Base-by-base conservation (phyloP, 1,139 yeast genomes). In the Pichia terricola region DNA sequence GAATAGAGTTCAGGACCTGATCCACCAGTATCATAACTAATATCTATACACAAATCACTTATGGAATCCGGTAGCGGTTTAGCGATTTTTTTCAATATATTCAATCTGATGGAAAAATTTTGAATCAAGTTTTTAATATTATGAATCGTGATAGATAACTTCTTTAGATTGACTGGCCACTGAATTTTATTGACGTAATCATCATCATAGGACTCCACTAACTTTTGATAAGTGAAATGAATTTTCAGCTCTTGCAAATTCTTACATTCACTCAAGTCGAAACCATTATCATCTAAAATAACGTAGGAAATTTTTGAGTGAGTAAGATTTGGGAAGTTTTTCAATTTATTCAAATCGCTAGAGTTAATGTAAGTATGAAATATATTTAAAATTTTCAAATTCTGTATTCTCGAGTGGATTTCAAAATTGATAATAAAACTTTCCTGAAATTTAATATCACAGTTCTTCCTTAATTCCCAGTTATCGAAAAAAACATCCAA, bases 1-100 rank as follows among this genome's bases (percentile, higher is more conserved):
- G 55, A 48, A 41, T 56, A 52, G 16, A 53, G 40, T 38, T 56
- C 59, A 30, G 59, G 58, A 11, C 58, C 59, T 2, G 59, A 53
- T 9, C 59, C 59, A 10, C 60, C 61, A 16, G 61, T 56, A 44
- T 57, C 61, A 44, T 54, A 57, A 46, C 57, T 53, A 26, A 57
- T 56, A 52, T 57, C 61, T 41, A 57, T 49, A 39, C 60, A 56
- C 39, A 57, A 44, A 41, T 57, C 61, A 35, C 46, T 40, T 40
- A 56, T 50, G 22, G 61, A 55, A 9, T 47, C 47, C 5, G 61
- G 61, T 34, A 56, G 44, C 25, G 59, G 59, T 40, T 51, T 54
- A 1, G 59, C 49, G 34, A 57, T 50, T 40, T 54, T 57, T 37
- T 47, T 49, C 30, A 57, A 44, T 37, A 57, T 53, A 35, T 55